Base-by-base conservation (phyloP, 1,139 yeast species). In the Yarrowia galli region DNA sequence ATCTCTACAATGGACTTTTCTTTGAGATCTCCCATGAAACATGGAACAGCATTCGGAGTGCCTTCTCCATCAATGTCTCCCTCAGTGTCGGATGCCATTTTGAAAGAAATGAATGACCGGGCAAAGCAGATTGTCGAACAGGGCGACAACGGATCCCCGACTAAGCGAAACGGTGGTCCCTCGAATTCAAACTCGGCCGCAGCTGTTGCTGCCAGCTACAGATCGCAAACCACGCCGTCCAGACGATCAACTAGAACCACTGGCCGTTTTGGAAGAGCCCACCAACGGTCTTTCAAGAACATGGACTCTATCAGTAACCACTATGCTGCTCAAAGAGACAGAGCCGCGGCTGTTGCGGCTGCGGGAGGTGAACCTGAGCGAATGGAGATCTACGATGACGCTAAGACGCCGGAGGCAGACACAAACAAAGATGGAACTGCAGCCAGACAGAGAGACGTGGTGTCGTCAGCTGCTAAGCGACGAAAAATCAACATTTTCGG, bases 401-500 rank as follows among this genome's bases (percentile, higher is more conserved):
- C 54, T 3, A 48, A 35, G 35, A 46, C 54, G n/a, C 56, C 66
- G n/a, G 66, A 61, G n/a, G 32, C 32, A 28, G 32, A 28, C 32
- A 20, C 28, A 13, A 35, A n/a, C 42, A 4, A n/a, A 4, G 65
- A 60, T 2, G 63, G 38, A 16, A 6, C 32, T 2, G 49, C 49
- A 2, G 28, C 58, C 35, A 22, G 66, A 22, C 45, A 46, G 9
- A 9, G 56, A 38, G 66, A 48, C 18, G 56, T 61, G 36, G 46
- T 61, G 10, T 61, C 66, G 16, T 61, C 66, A 2, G 66, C 66
- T 1, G 66, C 66, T 1, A 61, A 61, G 15, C 66, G 66, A 10
- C 56, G 66, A 61, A 61, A 46, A 36, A 61, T 61, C 46, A 61
- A 61, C 51, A 58, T 58, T 20, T 58, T 58, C 32, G 64, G 64